These are phyloP conservation scores for Rhodotorula sp. DNA, from an alignment of 1,284 basidiomycete species.

Conservation along the genomic window DNA sequence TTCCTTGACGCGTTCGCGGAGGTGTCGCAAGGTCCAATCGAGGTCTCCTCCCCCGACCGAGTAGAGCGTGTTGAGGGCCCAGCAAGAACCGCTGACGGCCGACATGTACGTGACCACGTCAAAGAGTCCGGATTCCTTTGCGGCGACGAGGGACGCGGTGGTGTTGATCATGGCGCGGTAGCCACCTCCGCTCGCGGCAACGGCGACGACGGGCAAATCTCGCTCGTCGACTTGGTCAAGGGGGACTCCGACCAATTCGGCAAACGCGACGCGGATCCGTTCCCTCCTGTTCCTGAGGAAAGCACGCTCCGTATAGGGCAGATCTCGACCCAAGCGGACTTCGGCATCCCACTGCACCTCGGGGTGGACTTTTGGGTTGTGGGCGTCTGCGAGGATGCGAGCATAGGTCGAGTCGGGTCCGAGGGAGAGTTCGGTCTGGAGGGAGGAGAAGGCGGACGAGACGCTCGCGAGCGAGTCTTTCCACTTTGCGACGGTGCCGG, in stretches of 20 bases:
- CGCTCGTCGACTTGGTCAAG: constrained; percentile 49
- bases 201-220: constrained; percentile 53
- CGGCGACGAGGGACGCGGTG: constrained; percentile 50
- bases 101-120: constrained; percentile 51
- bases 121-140: constrained; percentile 49
- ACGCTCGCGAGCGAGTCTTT: constrained; percentile 45
- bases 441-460: constrained; percentile 46
- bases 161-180: constrained; percentile 52
- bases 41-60: constrained; percentile 50
- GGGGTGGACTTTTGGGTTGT: constrained; percentile 48
- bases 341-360: constrained; percentile 54
- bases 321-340: constrained; percentile 49
- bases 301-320: constrained; percentile 51
- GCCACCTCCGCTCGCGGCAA: constrained; percentile 54
- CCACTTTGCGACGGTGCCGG: constrained; percentile 47
- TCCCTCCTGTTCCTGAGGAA: constrained; percentile 50
- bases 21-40: constrained; percentile 44
- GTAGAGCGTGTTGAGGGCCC: constrained; percentile 52
- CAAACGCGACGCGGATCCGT: constrained; percentile 49
- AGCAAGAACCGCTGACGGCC: constrained; percentile 52
- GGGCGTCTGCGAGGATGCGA: constrained; percentile 14
- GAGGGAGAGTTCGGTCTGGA: constrained; percentile 50
- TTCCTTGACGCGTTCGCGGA: constrained; percentile 49
- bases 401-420: constrained; percentile 48
- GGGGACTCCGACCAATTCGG: constrained; percentile 48